Evolutionary conservation across 169 alveolate genomes (phyloP), one percentile per base, ranked within the genome.

Genomic region (Cryptosporidium ryanae): DNA sequence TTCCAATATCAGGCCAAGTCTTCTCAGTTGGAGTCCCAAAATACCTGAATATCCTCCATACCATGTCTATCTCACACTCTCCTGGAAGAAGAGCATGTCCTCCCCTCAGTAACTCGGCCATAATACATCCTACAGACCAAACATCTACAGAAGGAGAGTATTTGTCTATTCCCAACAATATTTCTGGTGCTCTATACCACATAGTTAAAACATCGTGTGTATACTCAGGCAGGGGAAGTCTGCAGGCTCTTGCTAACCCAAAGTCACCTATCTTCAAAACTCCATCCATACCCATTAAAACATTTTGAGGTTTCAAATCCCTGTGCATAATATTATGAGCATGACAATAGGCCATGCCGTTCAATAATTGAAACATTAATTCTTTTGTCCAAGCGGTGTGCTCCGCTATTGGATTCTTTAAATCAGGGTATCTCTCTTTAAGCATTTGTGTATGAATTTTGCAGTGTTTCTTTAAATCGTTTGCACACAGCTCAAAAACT

Each of bases 181-280:
- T 93, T 83, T 95, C 98, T 52, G 97, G 97, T 2, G 97, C 96
- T 64, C 97, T 90, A 66, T 95, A 95, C 96, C 96, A 95, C 68
- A 94, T 82, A 31, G 97, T 94, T 23, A 93, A 91, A 21, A 95
- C 96, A 84, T 92, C 95, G 66, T 93, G 96, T n/a, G 97, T 95
- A 66, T 93, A 95, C 27, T 96, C 94, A 65, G 94, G 93, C 1
- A 95, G 84, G 10, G 98, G 98, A 2, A 95, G 90, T 65, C 94
- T 91, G 83, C 94, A 95, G 15, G 95, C 94, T 38, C 96, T 84
- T 18, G 96, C 95, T 32, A 94, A 76, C 12, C 98, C 98, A 89
- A 94, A 95, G 83, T 95, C 98, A 2, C 95, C 96, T 54, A 95
- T 82, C 76, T 95, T 95, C 21, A 93, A 83, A 21, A 66, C 82